phyloP scores from a whole-genome alignment of 192 early-diverging fungal genomes.

The Rhizophagus sp. region DNA sequence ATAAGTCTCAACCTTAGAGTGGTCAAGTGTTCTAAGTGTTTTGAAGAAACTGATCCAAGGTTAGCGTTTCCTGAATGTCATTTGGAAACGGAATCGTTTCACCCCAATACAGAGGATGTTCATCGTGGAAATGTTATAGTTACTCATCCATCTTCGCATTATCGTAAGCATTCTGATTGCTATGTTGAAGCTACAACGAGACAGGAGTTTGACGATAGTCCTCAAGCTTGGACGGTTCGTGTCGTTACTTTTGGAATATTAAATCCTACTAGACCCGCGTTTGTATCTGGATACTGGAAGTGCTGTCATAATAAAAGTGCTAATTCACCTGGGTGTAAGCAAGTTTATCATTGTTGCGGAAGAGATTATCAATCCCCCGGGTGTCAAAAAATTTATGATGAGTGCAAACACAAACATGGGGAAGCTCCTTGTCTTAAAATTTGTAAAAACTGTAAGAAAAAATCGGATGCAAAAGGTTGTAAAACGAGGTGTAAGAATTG shows the following conservation, averaged over 20 bases:
- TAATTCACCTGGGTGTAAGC: background rate
- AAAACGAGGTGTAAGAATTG: constrained; percentile 1
- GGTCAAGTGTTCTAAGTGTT: constrained; percentile 15
- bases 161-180: background rate
- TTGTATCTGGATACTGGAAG: background rate
- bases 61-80: background rate
- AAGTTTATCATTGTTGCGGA: background rate
- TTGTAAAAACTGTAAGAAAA: constrained; percentile 7
- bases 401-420: background rate
- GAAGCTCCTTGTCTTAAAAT: background rate
- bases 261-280: background rate
- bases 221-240: constrained; percentile 5
- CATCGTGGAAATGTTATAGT: background rate
- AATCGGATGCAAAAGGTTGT: background rate
- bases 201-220: constrained; percentile 4
- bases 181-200: background rate
- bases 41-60: constrained; percentile 22
- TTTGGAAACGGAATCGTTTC: background rate
- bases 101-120: background rate
- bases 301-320: background rate
- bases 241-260: background rate
- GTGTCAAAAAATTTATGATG: constrained; percentile 3
- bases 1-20: background rate
- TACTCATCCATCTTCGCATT: background rate
- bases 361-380: background rate